Evolutionary conservation across 2,329 filamentous ascomycete genomes (phyloP).

Genomic region (Penicillium sp.): DNA sequence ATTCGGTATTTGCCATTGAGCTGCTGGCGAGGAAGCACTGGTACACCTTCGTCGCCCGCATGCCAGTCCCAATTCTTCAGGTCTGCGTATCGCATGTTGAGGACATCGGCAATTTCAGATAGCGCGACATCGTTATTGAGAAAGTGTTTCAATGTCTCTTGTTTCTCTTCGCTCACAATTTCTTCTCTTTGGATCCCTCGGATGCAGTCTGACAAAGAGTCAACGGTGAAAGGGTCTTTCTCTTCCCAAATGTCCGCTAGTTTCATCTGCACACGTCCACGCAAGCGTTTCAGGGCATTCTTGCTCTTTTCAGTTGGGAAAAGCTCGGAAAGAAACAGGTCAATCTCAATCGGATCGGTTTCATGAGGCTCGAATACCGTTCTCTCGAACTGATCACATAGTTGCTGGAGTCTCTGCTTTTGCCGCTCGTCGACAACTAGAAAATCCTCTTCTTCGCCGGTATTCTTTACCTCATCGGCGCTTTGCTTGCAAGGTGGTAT

Average conservation of each 20-base stretch:
- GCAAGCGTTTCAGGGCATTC: not conserved
- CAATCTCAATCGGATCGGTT: not conserved
- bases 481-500: not conserved
- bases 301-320: not conserved
- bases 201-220: not conserved
- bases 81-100: slow-evolving; percentile 17
- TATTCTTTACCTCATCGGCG: not conserved
- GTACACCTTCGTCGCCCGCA: slow-evolving; percentile 40
- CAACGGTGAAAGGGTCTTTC: not conserved
- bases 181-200: not conserved
- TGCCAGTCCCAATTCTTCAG: slow-evolving; percentile 47
- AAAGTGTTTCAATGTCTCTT: not conserved
- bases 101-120: not conserved
- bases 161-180: not conserved
- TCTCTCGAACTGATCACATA: not conserved
- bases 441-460: not conserved
- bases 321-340: not conserved
- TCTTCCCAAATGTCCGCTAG: not conserved
- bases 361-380: not conserved
- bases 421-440: not conserved
- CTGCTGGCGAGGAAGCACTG: slow-evolving; percentile 43
- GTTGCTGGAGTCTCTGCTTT: not conserved
- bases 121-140: not conserved
- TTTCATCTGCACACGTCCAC: not conserved
- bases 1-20: slow-evolving; percentile 48